Evolutionary conservation across 2,329 filamentous ascomycete genomes (phyloP), one percentile per base, ranked within the genome.

Genomic region (Fusarium sp.): DNA sequence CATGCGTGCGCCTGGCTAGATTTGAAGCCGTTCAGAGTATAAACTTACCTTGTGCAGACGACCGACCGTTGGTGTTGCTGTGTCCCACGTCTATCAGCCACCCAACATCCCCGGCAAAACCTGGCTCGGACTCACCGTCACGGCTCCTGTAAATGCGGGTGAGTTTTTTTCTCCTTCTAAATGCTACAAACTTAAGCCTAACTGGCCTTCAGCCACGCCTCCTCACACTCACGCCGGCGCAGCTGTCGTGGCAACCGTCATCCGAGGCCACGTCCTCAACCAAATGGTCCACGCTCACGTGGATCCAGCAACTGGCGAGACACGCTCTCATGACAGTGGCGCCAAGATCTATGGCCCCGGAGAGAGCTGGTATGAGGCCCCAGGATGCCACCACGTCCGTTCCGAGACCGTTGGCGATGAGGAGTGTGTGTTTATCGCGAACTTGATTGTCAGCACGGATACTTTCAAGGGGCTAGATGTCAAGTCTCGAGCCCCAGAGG

Each of bases 301-400:
- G 1, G 68, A 73, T n/a, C 41, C 59, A 2, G 31, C 18, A 18
- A 73, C 71, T 14, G 66, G 69, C 1, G 41, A 69, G 22, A 66
- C 27, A 0, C 52, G 29, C 29, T 35, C 35, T 11, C 69, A 72
- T 5, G 67, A 74, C 2, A 52, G 66, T 2, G 72, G 64, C 11
- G 69, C 69, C 4, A 74, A 74, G 43, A 50, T 74, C 1, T 74
- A 74, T 18, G 72, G 72, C 0, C 72, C 72, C 0, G 72, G 72
- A 9, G 72, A 74, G 52, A 74, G 69, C 24, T 74, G 72, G 72
- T 74, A 69, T 11, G 72, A 74, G n/a, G 69, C 69, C 18, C 72
- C 69, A 6, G 69, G 72, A 1, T 74, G 72, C n/a, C 72, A 70
- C 7, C 72, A 74, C n/a, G 72, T 74, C 10, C 72, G 69, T 18